Percentiles rank a stretch among this genome's conserved stretches.
Conservation (phyloP, 331 rosid species). For the Prunus yedoensis region DNA sequence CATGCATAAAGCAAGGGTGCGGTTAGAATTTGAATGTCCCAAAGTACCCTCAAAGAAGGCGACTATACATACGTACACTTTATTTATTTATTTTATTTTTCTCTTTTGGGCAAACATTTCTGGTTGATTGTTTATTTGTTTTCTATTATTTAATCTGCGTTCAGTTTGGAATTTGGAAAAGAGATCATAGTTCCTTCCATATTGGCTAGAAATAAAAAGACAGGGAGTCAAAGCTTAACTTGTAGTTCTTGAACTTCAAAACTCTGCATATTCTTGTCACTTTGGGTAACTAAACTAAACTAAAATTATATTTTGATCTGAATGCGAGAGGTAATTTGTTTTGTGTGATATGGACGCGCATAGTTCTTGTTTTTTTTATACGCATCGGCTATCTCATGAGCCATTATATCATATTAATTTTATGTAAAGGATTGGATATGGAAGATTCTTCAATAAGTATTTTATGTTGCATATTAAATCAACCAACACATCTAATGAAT, state of each 20-base stretch:
- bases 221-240: slow-evolving; percentile 1
- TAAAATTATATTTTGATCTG: neutral
- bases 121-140: neutral
- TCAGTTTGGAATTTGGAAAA: neutral
- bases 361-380: no score
- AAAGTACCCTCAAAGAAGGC: slow-evolving; percentile 21
- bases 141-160: slow-evolving; percentile 2
- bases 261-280: slow-evolving; percentile 7
- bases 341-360: neutral
- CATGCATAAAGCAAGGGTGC: slow-evolving; percentile 17
- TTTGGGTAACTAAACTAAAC: neutral
- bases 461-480: no score
- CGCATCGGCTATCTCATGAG: no score
- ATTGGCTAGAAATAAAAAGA: neutral
- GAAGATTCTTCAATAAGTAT: no score
- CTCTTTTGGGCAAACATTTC: slow-evolving; percentile 6
- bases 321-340: neutral
- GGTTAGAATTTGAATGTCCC: slow-evolving; percentile 13
- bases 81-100: neutral
- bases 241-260: slow-evolving; percentile 18
- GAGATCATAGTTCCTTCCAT: neutral
- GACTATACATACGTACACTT: slow-evolving; percentile 20
- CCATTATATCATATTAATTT: no score
- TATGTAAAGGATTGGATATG: no score
- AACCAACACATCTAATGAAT: no score